A percentile compares a stretch with the other conserved stretches of the same genome.
Conservation (phyloP, 164 flowering plant species). For the Kingdonia uniflora region DNA sequence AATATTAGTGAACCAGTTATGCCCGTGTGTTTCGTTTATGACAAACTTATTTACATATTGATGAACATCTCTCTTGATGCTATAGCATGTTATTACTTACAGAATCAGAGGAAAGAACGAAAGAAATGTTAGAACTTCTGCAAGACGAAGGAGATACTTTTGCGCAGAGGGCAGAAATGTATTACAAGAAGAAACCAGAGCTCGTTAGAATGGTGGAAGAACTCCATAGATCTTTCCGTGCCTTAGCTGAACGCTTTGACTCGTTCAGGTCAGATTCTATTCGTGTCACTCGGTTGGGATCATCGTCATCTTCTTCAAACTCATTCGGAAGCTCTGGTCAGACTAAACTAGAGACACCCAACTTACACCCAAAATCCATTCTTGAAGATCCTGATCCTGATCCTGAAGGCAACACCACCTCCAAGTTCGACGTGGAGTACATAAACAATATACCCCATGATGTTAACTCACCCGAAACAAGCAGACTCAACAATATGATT, state of each 20-base stretch:
- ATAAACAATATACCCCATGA: background rate
- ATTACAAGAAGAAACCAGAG: slow-evolving; percentile 12
- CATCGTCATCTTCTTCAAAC: slow-evolving; percentile 14
- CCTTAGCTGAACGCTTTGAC: slow-evolving; percentile 25
- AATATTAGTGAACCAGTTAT: no score
- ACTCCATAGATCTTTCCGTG: slow-evolving; percentile 18
- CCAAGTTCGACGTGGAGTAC: slow-evolving; percentile 2
- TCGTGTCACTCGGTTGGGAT: background rate
- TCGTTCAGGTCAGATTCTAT: slow-evolving; percentile 11
- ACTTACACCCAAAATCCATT: background rate
- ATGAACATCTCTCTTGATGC: no score
- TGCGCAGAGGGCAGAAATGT: slow-evolving; percentile 21
- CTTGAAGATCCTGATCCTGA: no score
- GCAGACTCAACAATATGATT: background rate
- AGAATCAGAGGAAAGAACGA: slow-evolving; percentile 26
- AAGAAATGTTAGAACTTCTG: slow-evolving; percentile 20
- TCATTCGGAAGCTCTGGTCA: background rate
- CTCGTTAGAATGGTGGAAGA: slow-evolving; percentile 27
- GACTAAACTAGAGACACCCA: background rate
- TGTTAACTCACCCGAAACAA: background rate
- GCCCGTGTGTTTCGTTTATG: no score
- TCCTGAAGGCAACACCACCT: slow-evolving; percentile 1
- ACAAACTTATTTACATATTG: no score
- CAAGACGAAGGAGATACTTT: slow-evolving; percentile 28
- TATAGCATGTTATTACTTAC: no score